Evolutionary conservation across 2,329 filamentous ascomycete species (phyloP), one percentile per base, ranked within the genome.

Genomic region (Exutisphaerella laricina): DNA sequence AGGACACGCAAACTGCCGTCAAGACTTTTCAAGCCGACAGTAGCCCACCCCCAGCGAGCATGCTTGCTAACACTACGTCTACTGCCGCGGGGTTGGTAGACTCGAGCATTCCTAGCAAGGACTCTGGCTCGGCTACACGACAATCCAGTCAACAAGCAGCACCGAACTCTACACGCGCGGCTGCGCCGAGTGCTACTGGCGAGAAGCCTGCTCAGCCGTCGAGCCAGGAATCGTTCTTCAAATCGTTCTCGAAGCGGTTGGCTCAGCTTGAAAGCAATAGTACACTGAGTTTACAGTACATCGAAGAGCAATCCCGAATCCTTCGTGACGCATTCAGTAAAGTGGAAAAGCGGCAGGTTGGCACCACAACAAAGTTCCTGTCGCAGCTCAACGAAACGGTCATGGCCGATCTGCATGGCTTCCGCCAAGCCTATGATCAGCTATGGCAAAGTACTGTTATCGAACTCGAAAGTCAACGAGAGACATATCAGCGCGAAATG

Each of bases 191-290:
- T 5, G 29, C 39, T 8, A 29, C 21, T 4, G 31, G 25, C 9
- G 21, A 18, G 67, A 71, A 6, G 58, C 72, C 30, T 66, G 69
- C 18, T 66, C 77, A 54, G 68, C 89, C 90, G 2, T 88, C 89
- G 0, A 92, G 94, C 1, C 92, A 98, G 64, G 92, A 98, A 62
- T 92, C 86, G 1, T 97, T 98, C 66, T 98, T 96, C 75, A 97
- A 97, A 64, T 87, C 88, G 3, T 84, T 97, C 6, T 88, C 89
- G 50, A 97, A 97, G 65, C 85, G 92, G 1, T 75, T 98, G 4
- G 86, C 90, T 52, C 82, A 89, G 56, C 80, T 97, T 5, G 92
- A 98, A 65, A 79, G 86, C 12, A 98, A 97, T 62, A 88, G 89
- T 8, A 94, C 90, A 0, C 73, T 97, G 8, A 95, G 89, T 0